Conservation (phyloP, 148 eudicot genomes). For the Vaccinium myrtillus region DNA sequence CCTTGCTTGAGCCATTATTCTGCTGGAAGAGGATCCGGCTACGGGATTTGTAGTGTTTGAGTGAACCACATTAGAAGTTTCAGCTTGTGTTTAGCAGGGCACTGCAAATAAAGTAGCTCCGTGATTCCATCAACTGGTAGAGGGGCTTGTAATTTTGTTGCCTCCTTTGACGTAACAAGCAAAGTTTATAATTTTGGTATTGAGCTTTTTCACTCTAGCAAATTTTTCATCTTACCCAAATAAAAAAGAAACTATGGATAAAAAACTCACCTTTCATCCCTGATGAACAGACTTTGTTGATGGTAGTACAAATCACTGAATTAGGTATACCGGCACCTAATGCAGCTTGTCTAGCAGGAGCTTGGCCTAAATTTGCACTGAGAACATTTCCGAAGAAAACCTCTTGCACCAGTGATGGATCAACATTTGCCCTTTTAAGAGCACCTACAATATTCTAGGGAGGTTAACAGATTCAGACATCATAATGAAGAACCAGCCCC, state of each 20-base stretch:
- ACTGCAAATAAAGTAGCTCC: not conserved
- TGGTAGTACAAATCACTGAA: conserved; percentile 82
- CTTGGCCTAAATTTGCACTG: conserved; percentile 97
- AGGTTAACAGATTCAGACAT: not conserved
- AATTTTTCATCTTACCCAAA: not conserved
- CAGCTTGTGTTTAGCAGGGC: conserved; percentile 7
- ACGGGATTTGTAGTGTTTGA: not conserved
- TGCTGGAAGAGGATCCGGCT: not conserved
- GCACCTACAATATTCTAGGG: conserved; percentile 51
- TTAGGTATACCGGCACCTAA: conserved; percentile 90
- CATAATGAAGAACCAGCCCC: not conserved
- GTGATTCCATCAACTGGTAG: not conserved
- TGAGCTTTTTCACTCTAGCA: not conserved
- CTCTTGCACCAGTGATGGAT: conserved; percentile 83
- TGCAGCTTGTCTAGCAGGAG: conserved; percentile 98
- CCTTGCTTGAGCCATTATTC: not conserved
- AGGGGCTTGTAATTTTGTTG: not conserved
- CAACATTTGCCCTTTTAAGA: conserved; percentile 64
- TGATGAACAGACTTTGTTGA: conserved; percentile 94
- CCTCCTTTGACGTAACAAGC: not conserved
- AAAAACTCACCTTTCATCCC: conserved; percentile 78
- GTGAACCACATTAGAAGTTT: not conserved
- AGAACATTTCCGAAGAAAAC: conserved; percentile 96
- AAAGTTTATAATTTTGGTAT: not conserved
- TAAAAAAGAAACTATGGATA: not conserved